phyloP scores from a whole-genome alignment of 805 yeast species.

The Lipomyces kockii region DNA sequence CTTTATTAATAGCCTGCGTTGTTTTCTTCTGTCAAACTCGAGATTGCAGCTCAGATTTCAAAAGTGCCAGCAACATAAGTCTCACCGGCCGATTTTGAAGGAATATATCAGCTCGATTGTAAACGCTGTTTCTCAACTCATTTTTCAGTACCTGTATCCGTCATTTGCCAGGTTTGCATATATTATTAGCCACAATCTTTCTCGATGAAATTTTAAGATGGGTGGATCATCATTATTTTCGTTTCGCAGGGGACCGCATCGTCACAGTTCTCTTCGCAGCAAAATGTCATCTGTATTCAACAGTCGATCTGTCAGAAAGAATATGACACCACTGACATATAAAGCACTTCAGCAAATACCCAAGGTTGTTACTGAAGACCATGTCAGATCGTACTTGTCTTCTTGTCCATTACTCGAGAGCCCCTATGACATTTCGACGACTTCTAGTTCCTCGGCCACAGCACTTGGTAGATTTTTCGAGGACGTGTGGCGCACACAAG shows the following conservation, averaged over 20 bases:
- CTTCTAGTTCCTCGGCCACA: conserved; percentile 1
- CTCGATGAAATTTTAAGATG: not conserved
- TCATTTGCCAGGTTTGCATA: not conserved
- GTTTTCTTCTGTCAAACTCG: not conserved
- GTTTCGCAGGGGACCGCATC: not conserved
- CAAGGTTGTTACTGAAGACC: not conserved
- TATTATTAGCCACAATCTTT: not conserved
- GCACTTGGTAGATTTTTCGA: conserved; percentile 1
- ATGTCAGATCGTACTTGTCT: not conserved
- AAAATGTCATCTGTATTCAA: not conserved
- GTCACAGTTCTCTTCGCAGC: conserved; percentile 1
- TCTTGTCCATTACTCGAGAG: not conserved
- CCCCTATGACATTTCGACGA: not conserved
- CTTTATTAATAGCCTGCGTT: not conserved
- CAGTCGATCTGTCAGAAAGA: not conserved
- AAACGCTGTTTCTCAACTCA: not conserved
- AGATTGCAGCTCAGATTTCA: not conserved
- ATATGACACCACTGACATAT: not conserved
- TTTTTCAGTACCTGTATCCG: not conserved
- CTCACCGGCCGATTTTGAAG: not conserved
- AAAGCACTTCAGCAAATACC: not conserved
- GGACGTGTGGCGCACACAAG: not conserved
- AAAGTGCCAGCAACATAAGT: not conserved
- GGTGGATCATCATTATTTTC: not conserved
- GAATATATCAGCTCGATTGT: not conserved